Evolutionary conservation across 805 yeast genomes (phyloP), one percentile per base, ranked within the genome.

Genomic region (Saccharomycopsis synnaedendra): DNA sequence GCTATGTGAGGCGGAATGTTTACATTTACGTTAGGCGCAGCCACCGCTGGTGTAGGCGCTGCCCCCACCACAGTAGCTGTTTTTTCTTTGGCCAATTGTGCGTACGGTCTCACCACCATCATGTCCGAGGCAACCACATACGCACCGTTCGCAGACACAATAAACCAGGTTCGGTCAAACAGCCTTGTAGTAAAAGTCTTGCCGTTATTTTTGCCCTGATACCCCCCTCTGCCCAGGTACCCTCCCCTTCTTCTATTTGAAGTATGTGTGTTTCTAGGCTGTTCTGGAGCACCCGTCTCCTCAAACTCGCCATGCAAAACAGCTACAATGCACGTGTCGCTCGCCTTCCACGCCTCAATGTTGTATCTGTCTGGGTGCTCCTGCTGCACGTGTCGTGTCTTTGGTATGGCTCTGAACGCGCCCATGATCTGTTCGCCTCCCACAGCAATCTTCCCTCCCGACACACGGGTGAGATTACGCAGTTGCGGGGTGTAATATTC

Each of bases 71-170:
- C 47, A 29, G 54, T 38, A 31, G 43, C 40, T 31, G 55, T 53
- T n/a, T 50, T 51, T 4, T 35, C 27, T 19, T 32, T 10, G 30
- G 40, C 31, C 4, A 6, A 28, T 9, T 30, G 42, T 1, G 80
- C 70, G 54, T 66, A 72, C 5, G 80, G 72, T 54, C 95, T 77
- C 3, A 93, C 64, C 10, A 79, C 70, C 45, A 93, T 68, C 60
- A 85, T 62, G 64, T 93, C 98, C 34, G 94, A 82, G 10, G 95
- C 96, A 32, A 93, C 78, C n/a, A 87, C 68, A 68, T 86, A 76
- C 32, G 76, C 67, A 4, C 88, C 84, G 48, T 74, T 72, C 9
- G 81, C 82, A 9, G 85, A 79, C 1, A 88, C 80, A 30, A 85
- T 67, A n/a, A 85, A 69, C 60, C 93, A 79, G 0, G 82, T 72